phyloP scores from a whole-genome alignment of 352 stramenopile species.

The Globisporangium rhizosaccharum region DNA sequence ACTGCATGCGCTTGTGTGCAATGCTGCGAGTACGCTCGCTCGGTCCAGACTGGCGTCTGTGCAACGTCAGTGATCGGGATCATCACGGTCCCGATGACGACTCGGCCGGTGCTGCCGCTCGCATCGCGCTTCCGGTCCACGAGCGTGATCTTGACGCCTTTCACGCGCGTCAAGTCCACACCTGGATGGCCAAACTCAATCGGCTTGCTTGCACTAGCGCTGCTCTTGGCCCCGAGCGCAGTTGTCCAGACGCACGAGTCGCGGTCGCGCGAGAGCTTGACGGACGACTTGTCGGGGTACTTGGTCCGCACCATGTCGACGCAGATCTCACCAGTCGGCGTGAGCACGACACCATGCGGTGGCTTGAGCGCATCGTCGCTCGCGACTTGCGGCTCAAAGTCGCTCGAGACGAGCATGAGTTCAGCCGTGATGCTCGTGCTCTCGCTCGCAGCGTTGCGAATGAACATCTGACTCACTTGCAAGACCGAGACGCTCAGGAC shows the following conservation, averaged over 20 bases:
- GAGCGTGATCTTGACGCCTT: slow-evolving; percentile 28
- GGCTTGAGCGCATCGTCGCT: slow-evolving; percentile 20
- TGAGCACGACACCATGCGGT: slow-evolving; percentile 36
- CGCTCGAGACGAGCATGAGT: slow-evolving; percentile 42
- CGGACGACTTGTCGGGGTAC: slow-evolving; percentile 27
- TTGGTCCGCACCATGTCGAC: slow-evolving; percentile 19
- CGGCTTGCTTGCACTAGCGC: not conserved
- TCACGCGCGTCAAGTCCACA: slow-evolving; percentile 42
- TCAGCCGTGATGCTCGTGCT: slow-evolving; percentile 27
- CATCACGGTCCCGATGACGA: slow-evolving; percentile 27
- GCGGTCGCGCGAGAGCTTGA: slow-evolving; percentile 13
- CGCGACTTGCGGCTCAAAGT: slow-evolving; percentile 27
- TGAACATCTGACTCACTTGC: slow-evolving; percentile 41
- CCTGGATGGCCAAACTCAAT: slow-evolving; percentile 29
- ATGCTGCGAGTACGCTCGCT: slow-evolving; percentile 3
- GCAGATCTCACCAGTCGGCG: slow-evolving; percentile 36
- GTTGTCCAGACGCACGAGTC: slow-evolving; percentile 1
- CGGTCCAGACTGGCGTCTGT: slow-evolving; percentile 6
- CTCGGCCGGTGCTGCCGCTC: not conserved
- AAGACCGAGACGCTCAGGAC: slow-evolving; percentile 41
- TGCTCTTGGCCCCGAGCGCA: not conserved
- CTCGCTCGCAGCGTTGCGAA: slow-evolving; percentile 26
- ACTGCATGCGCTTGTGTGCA: not conserved
- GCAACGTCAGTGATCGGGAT: slow-evolving; percentile 32
- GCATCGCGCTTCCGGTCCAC: slow-evolving; percentile 13